Percentiles rank a stretch among this genome's conserved stretches.
These are phyloP conservation scores for Dryadomyces quercivorus DNA, from an alignment of 2,329 filamentous ascomycete species.

Conservation along the genomic window DNA sequence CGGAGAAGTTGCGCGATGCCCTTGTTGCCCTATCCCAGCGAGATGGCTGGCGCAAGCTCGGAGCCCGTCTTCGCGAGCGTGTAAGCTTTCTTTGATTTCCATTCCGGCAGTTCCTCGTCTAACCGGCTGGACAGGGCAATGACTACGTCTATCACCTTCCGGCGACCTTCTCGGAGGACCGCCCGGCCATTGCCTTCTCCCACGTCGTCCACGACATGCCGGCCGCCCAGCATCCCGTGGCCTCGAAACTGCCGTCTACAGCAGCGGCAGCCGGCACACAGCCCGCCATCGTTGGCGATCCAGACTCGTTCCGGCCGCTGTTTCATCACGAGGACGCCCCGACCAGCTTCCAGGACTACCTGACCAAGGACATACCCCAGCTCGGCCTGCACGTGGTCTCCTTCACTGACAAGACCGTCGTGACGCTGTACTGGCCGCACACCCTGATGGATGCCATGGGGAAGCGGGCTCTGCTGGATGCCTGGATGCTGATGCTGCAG, in stretches of 20 bases:
- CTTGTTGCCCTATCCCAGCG: constrained; percentile 26
- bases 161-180: constrained; percentile 19
- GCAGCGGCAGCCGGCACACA: neutral
- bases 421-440: constrained; percentile 30
- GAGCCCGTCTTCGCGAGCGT: constrained; percentile 28
- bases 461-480: constrained; percentile 22
- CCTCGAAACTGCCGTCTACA: constrained; percentile 18
- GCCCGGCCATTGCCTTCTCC: constrained; percentile 24
- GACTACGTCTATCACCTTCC: constrained; percentile 23
- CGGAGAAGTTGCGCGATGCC: constrained; percentile 22
- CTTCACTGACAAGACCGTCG: constrained; percentile 30
- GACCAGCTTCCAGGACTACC: constrained; percentile 20
- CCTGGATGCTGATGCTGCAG: constrained; percentile 27
- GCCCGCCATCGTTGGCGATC: constrained; percentile 17
- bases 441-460: constrained; percentile 29
- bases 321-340: constrained; percentile 12
- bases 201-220: constrained; percentile 19
- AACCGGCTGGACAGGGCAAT: neutral
- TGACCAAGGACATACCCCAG: constrained; percentile 25
- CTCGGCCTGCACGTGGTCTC: constrained; percentile 29
- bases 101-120: neutral
- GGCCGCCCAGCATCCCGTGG: constrained; percentile 23
- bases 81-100: neutral
- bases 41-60: constrained; percentile 33
- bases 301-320: constrained; percentile 16